These are phyloP conservation scores for Silene noctiflora DNA, from an alignment of 179 eudicot species.

Conservation along the genomic window DNA sequence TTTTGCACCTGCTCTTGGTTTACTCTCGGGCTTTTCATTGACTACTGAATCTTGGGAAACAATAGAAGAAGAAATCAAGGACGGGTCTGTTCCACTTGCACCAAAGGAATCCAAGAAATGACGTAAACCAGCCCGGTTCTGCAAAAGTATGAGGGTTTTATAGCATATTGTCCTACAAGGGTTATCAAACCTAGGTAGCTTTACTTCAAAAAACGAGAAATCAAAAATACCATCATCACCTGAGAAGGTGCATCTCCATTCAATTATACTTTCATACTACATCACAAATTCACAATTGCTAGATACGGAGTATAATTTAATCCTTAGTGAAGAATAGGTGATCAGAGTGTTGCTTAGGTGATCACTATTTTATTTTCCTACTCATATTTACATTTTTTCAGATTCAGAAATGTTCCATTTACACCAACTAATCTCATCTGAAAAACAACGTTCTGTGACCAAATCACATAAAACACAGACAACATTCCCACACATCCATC, in stretches of 20 bases:
- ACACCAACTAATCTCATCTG: neutral
- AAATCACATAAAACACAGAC: neutral
- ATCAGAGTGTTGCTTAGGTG: neutral
- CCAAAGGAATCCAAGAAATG: constrained; percentile 97
- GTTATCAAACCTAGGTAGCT: neutral
- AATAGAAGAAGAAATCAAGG: constrained; percentile 29
- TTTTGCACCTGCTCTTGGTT: constrained; percentile 55
- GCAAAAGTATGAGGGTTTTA: constrained; percentile 26
- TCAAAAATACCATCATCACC: no score
- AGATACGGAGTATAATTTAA: no score
- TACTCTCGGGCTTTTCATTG: constrained; percentile 59
- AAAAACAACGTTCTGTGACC: neutral
- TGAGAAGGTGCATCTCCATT: neutral
- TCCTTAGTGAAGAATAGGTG: neutral
- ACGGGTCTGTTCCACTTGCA: constrained; percentile 71
- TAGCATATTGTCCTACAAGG: neutral
- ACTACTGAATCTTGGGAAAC: constrained; percentile 56
- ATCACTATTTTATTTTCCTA: neutral
- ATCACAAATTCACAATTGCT: neutral
- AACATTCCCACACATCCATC: neutral
- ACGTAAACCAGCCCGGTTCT: constrained; percentile 96
- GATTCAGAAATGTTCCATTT: neutral
- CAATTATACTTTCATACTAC: neutral
- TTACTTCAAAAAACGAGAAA: no score
- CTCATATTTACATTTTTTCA: neutral